Conservation (phyloP, 768 basidiomycete species). For the Macrolepiota albuminosa region DNA sequence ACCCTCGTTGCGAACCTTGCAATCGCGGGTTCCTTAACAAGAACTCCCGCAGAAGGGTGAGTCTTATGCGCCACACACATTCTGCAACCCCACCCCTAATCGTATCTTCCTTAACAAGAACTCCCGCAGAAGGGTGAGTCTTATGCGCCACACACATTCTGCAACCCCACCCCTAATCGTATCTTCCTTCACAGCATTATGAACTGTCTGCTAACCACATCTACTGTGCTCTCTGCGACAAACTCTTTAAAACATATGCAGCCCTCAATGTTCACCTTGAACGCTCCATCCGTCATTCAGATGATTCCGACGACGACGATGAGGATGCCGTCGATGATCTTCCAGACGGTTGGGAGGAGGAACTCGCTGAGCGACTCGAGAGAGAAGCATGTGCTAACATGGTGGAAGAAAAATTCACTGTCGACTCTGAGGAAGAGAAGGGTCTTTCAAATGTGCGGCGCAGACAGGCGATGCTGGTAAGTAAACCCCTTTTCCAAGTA, state of each 20-base stretch:
- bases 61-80: not conserved
- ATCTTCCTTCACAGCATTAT: constrained; percentile 4
- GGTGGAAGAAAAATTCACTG: constrained; percentile 1
- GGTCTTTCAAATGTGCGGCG: constrained; percentile 1
- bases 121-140: constrained; percentile 8
- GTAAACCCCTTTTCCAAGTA: not conserved
- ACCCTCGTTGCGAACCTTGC: constrained; percentile 8
- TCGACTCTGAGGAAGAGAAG: not conserved
- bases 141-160: not conserved
- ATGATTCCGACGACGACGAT: constrained; percentile 8
- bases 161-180: not conserved
- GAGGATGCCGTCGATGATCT: not conserved
- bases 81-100: not conserved
- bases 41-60: constrained; percentile 9
- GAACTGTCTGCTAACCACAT: constrained; percentile 4
- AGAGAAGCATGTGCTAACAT: not conserved
- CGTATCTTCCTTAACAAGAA: not conserved
- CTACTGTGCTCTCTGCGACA: constrained; percentile 10
- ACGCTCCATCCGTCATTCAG: constrained; percentile 5
- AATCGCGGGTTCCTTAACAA: constrained; percentile 6
- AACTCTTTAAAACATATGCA: constrained; percentile 1
- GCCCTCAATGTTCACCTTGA: constrained; percentile 8
- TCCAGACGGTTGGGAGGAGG: constrained; percentile 11
- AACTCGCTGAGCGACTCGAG: not conserved
- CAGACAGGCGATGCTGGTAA: constrained; percentile 8